Conservation (phyloP, 192 early-diverging fungal species). For the Dissophora ornata region DNA sequence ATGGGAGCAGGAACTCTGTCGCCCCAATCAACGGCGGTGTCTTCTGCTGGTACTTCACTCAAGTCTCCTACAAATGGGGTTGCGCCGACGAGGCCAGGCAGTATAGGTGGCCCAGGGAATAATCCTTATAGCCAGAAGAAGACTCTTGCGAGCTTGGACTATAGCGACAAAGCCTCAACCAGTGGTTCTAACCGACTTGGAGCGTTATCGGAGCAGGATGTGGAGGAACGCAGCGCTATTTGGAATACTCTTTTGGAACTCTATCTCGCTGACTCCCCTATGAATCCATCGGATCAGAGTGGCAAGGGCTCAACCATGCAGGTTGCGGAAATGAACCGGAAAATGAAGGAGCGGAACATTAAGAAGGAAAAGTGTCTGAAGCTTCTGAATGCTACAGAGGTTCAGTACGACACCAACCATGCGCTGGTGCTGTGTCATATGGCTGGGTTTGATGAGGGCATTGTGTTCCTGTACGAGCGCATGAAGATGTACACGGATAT, state of each 20-base stretch:
- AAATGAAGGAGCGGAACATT: constrained; percentile 44
- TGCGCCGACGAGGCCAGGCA: constrained; percentile 15
- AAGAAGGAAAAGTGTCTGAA: constrained; percentile 73
- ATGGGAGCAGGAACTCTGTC: not conserved
- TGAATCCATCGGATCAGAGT: constrained; percentile 1
- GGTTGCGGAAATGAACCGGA: constrained; percentile 47
- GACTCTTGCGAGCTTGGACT: not conserved
- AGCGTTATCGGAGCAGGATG: constrained; percentile 41
- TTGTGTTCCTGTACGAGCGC: constrained; percentile 89
- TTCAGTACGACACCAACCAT: constrained; percentile 88
- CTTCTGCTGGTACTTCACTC: constrained; percentile 16
- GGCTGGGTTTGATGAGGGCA: constrained; percentile 85
- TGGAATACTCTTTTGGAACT: constrained; percentile 96
- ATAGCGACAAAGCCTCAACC: constrained; percentile 45
- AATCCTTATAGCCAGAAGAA: constrained; percentile 10
- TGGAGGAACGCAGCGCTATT: constrained; percentile 76
- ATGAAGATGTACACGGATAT: constrained; percentile 81
- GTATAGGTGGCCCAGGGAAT: constrained; percentile 1
- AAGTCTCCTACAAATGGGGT: constrained; percentile 26
- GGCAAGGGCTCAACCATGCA: constrained; percentile 28
- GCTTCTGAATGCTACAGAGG: constrained; percentile 73
- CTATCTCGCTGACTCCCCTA: constrained; percentile 64
- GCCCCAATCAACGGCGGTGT: constrained; percentile 19
- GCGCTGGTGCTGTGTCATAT: constrained; percentile 92
- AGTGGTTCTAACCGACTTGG: constrained; percentile 20